Evolutionary conservation across 1,139 yeast species (phyloP).

Genomic region (Fermentozyma sake): DNA sequence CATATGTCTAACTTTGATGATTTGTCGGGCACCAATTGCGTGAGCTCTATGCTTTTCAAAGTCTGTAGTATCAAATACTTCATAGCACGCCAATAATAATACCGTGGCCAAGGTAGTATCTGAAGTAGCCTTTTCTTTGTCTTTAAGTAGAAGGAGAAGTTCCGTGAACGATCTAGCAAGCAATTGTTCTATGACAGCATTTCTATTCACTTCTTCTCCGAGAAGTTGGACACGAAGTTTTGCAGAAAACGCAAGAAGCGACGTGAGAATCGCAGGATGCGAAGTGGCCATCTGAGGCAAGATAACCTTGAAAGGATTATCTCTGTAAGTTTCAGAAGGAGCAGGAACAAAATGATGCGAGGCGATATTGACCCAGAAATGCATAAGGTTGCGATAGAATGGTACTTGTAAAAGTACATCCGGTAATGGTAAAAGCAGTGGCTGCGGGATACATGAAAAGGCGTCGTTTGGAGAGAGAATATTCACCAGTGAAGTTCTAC

Average conservation of each 20-base stretch:
- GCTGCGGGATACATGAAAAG: constrained; percentile 38
- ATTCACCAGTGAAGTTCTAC: too few relatives aligned
- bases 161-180: constrained; percentile 56
- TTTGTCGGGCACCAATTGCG: constrained; percentile 64
- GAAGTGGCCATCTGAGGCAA: constrained; percentile 69
- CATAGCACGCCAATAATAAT: constrained; percentile 58
- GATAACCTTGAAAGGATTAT: constrained; percentile 64
- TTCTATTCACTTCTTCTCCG: constrained; percentile 34
- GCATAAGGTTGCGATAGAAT: constrained; percentile 54
- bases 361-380: constrained; percentile 60
- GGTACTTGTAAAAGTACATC: constrained; percentile 56
- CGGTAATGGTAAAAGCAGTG: constrained; percentile 50
- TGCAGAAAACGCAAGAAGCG: constrained; percentile 66
- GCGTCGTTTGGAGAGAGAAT: constrained; percentile 9
- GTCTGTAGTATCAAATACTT: constrained; percentile 47
- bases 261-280: constrained; percentile 53
- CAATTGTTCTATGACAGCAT: constrained; percentile 45
- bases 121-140: constrained; percentile 51
- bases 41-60: constrained; percentile 60
- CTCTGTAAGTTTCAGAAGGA: constrained; percentile 50
- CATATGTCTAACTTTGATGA: constrained; percentile 58
- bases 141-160: constrained; percentile 46
- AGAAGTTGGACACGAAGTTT: constrained; percentile 38
- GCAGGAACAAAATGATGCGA: constrained; percentile 67
- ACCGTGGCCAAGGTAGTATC: constrained; percentile 68